Conservation (phyloP, 495 filamentous ascomycete genomes). For the Neurospora tetraspora region DNA sequence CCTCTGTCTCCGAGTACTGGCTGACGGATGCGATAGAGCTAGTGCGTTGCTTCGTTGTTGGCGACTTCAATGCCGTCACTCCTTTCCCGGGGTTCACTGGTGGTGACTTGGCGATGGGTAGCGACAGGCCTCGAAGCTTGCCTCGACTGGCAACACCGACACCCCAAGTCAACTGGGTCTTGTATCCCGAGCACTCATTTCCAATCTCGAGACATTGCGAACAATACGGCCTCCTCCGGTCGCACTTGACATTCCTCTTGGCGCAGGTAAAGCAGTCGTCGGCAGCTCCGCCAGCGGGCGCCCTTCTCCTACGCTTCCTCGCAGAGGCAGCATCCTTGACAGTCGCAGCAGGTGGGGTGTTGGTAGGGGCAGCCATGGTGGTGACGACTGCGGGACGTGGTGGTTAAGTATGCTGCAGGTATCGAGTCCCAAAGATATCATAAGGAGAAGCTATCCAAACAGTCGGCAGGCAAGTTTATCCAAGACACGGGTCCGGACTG, state of each 20-base stretch:
- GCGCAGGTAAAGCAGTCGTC: constrained; percentile 95
- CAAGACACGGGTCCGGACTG: constrained; percentile 24
- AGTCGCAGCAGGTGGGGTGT: constrained; percentile 26
- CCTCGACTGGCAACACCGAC: constrained; percentile 94
- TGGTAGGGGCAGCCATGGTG: constrained; percentile 37
- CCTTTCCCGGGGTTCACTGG: constrained; percentile 42
- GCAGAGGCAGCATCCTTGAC: constrained; percentile 36
- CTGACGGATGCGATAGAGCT: constrained; percentile 24
- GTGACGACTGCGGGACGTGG: neutral
- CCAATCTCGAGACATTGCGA: constrained; percentile 86
- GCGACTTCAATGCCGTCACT: constrained; percentile 18
- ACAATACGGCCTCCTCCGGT: constrained; percentile 89
- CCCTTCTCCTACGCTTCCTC: constrained; percentile 78
- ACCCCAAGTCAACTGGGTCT: constrained; percentile 95
- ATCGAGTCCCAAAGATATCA: constrained; percentile 15
- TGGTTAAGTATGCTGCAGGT: constrained; percentile 5
- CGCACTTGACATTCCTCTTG: constrained; percentile 74
- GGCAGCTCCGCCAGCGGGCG: constrained; percentile 77
- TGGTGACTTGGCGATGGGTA: constrained; percentile 72
- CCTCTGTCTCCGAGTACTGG: constrained; percentile 30
- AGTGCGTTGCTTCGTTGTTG: constrained; percentile 26
- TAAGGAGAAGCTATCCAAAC: constrained; percentile 20
- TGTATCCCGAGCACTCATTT: constrained; percentile 93
- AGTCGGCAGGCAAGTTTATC: constrained; percentile 20
- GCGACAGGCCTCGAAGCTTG: constrained; percentile 80